These are phyloP conservation scores for Petasospora fabianii DNA, from an alignment of 1,139 yeast species.

Conservation along the genomic window DNA sequence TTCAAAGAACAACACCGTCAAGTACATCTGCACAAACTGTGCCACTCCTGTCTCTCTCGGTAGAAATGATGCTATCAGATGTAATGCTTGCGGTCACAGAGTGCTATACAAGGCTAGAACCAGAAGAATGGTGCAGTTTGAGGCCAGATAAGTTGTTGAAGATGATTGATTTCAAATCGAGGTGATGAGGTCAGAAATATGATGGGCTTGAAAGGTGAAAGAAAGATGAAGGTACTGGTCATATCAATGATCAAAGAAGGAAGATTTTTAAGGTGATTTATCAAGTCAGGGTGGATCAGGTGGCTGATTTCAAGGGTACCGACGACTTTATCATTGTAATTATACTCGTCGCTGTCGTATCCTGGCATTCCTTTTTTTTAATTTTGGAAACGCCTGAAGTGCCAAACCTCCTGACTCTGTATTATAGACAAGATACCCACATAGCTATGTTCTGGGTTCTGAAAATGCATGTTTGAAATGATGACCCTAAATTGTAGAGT, in stretches of 20 bases:
- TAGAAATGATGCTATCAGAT: conserved; percentile 95
- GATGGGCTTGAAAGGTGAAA: no score
- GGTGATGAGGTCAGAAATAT: background rate
- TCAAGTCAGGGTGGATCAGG: no score
- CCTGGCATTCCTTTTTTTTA: no score
- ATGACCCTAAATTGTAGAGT: background rate
- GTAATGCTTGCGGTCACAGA: conserved; percentile 98
- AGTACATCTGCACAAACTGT: conserved; percentile 95
- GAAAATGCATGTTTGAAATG: background rate
- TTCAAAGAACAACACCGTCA: conserved; percentile 80
- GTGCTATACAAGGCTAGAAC: conserved; percentile 96
- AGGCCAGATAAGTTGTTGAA: conserved; percentile 22
- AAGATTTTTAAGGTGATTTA: no score
- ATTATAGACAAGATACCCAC: background rate
- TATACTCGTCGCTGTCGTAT: no score
- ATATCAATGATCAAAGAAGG: no score
- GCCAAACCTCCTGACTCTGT: no score
- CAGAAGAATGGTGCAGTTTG: conserved; percentile 68
- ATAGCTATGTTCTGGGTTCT: background rate
- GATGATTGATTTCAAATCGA: no score
- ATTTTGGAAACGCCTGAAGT: no score
- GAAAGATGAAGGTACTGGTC: no score
- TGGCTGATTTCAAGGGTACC: no score
- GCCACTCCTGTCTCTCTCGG: conserved; percentile 85
- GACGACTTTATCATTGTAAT: no score